Base-by-base conservation (phyloP, 345 rosid genomes). In the Rhizophora mangle region DNA sequence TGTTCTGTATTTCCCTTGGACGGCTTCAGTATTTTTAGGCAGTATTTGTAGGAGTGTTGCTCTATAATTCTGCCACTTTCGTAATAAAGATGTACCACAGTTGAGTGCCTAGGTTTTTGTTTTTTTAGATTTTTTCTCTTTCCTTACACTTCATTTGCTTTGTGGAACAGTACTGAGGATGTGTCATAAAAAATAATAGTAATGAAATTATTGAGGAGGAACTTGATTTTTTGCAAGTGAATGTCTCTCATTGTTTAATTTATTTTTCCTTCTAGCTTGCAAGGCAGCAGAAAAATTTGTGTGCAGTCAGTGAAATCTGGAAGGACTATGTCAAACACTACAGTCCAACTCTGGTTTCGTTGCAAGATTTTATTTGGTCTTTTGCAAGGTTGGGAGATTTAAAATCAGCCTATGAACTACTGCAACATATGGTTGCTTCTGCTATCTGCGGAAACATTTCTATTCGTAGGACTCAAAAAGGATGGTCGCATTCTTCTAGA, bases 351-450 rank as follows among this genome's bases (percentile, higher is more conserved):
- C 65, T 87, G 63, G 26, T 67, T 46, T 62, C 82, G 24, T 77
- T 91, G 75, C 79, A 77, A 65, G 81, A 81, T 68, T 89, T 91
- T 78, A 66, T 89, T 64, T 73, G 84, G 87, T 85, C 95, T 62
- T 85, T 89, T 74, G 60, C 86, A 62, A 86, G 78, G 74, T 80
- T 91, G 76, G 80, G 85, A 57, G 97, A 94, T 80, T 64, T 86
- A 70, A 79, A 85, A 57, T 82, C 96, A 60, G 97, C 97, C 24
- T 83, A 72, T 82, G 80, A 84, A 73, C 56, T 81, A 60, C 76
- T 91, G 86, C 96, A 89, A 83, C 74, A 82, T 72, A 86, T 94
- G 96, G 87, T 94, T 58, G 76, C 69, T 76, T 74, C 90, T 57
- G 79, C 78, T 58, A 53, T 78, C 47, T 76, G 65, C 20, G 82